Conservation (phyloP, 2,329 filamentous ascomycete species). For the Aspergillus sp. region DNA sequence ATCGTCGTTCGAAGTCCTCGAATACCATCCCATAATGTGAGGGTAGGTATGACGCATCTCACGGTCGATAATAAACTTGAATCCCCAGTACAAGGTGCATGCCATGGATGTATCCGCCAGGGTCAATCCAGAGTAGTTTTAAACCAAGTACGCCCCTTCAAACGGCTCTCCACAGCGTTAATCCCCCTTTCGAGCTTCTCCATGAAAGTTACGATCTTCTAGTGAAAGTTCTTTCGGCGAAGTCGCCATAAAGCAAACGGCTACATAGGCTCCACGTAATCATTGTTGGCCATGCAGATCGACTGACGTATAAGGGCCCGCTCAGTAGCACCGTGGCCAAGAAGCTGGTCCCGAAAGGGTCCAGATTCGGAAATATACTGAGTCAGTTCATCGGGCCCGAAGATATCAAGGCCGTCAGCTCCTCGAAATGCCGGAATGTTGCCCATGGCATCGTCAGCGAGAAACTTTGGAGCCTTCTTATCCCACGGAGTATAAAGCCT, state of each 20-base stretch:
- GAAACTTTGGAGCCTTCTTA: slow-evolving; percentile 50
- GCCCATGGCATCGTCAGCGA: slow-evolving; percentile 55
- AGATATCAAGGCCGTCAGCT: slow-evolving; percentile 50
- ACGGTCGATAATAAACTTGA: slow-evolving; percentile 25
- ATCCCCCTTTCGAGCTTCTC: slow-evolving; percentile 24
- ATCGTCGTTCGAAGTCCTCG: neutral
- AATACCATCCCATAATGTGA: slow-evolving; percentile 24
- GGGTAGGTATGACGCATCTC: slow-evolving; percentile 32
- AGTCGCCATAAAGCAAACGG: slow-evolving; percentile 25
- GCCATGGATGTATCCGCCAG: slow-evolving; percentile 33
- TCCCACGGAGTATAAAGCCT: slow-evolving; percentile 20
- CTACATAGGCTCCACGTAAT: slow-evolving; percentile 21
- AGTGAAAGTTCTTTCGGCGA: slow-evolving; percentile 22
- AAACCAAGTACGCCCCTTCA: slow-evolving; percentile 27
- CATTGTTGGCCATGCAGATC: slow-evolving; percentile 45
- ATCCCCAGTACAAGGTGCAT: slow-evolving; percentile 28
- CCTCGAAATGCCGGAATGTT: slow-evolving; percentile 55
- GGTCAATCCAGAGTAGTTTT: slow-evolving; percentile 23
- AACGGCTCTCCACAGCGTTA: slow-evolving; percentile 21
- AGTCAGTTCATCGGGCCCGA: slow-evolving; percentile 53
- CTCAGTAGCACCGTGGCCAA: slow-evolving; percentile 46
- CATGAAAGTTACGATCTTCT: slow-evolving; percentile 22
- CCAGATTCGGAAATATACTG: slow-evolving; percentile 51
- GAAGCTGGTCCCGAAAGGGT: slow-evolving; percentile 46
- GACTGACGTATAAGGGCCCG: slow-evolving; percentile 50